phyloP scores from a whole-genome alignment of 2,329 filamentous ascomycete genomes.

The Proliferodiscus dingleyae region DNA sequence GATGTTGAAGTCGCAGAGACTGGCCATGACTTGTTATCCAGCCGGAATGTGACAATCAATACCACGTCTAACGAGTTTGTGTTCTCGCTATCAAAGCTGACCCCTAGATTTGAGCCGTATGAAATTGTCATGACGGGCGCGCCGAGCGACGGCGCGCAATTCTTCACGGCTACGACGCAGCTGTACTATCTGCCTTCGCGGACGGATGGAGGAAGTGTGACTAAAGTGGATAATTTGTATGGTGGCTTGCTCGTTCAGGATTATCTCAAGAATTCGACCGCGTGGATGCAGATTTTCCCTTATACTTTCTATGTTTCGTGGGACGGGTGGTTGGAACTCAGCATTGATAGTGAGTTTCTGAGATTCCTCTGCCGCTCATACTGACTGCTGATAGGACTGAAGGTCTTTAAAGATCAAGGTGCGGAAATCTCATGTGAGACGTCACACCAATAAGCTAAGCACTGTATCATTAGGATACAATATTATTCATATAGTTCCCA shows the following conservation, averaged over 20 bases:
- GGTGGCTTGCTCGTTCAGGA: constrained; percentile 39
- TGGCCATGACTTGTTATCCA: constrained; percentile 22
- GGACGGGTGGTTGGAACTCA: constrained; percentile 32
- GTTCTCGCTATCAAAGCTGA: constrained; percentile 30
- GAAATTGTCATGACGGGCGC: constrained; percentile 32
- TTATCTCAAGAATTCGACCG: constrained; percentile 20
- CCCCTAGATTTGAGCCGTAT: constrained; percentile 32
- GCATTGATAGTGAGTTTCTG: constrained; percentile 27
- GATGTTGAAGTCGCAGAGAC: constrained; percentile 26
- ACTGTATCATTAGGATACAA: constrained; percentile 35
- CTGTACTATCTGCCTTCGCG: constrained; percentile 38
- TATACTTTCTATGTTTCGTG: constrained; percentile 42
- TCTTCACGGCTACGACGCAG: constrained; percentile 32
- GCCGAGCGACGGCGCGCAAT: constrained; percentile 28
- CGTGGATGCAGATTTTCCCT: constrained; percentile 35
- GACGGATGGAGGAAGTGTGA: constrained; percentile 38
- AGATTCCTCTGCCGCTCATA: neutral
- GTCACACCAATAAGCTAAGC: no score
- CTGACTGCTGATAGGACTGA: constrained; percentile 16
- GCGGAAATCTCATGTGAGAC: no score
- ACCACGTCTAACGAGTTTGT: constrained; percentile 32
- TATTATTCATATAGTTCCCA: constrained; percentile 35
- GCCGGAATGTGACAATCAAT: constrained; percentile 31
- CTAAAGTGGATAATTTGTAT: constrained; percentile 40
- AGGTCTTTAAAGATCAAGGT: constrained; percentile 32